phyloP scores from a whole-genome alignment of 345 rosid genomes.

The Pugionium cornutum region DNA sequence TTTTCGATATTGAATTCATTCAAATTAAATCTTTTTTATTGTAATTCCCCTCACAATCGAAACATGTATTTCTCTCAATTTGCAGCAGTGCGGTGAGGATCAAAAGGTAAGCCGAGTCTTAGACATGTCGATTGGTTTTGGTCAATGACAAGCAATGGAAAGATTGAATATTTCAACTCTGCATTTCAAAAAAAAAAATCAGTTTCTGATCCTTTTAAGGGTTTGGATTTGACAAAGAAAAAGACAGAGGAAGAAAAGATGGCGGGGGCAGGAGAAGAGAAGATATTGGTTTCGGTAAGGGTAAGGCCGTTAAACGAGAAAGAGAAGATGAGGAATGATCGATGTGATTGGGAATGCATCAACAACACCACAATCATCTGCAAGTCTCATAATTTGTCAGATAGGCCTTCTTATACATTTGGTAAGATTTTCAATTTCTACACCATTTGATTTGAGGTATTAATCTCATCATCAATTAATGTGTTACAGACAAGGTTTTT shows the following conservation, averaged over 20 bases:
- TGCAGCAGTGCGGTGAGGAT: conserved; percentile 11
- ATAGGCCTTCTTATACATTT: conserved; percentile 56
- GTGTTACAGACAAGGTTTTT: conserved; percentile 60
- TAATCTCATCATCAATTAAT: neutral
- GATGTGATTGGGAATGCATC: conserved; percentile 76
- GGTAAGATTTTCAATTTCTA: conserved; percentile 41
- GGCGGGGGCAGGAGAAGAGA: conserved; percentile 48
- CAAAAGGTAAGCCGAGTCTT: conserved; percentile 28
- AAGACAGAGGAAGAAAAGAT: neutral
- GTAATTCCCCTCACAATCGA: neutral
- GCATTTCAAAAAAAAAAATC: neutral
- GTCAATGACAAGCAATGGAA: conserved; percentile 28
- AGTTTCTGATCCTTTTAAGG: neutral
- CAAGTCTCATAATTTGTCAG: conserved; percentile 47
- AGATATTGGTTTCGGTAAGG: conserved; percentile 60
- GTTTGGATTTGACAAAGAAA: conserved; percentile 4
- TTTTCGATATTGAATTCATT: neutral
- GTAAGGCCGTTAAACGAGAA: conserved; percentile 65
- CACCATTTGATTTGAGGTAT: neutral
- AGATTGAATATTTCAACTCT: conserved; percentile 1
- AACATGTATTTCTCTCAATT: conserved; percentile 25
- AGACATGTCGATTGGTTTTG: conserved; percentile 9
- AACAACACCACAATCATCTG: conserved; percentile 55
- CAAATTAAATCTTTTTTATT: neutral
- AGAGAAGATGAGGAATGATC: conserved; percentile 51